Evolutionary conservation across 2,329 filamentous ascomycete species (phyloP), one percentile per base, ranked within the genome.

Genomic region (Trichoderma simmonsii): DNA sequence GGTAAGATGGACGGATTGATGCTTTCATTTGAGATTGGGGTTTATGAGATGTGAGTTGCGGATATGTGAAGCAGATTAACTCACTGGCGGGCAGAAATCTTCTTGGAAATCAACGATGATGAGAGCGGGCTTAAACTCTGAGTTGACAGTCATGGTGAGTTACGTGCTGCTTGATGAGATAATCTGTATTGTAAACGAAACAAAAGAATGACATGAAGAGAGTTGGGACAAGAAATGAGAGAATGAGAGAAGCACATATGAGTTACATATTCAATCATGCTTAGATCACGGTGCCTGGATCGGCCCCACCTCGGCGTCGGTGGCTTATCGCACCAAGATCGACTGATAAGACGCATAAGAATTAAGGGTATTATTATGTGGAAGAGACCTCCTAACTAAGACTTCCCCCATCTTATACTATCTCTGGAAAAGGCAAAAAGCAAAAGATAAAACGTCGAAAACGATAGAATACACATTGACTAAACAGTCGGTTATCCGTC

Each of bases 11-110:
- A 43, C 2, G 24, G 21, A 51, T 28, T 43, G 39, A n/a, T 39
- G 43, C 26, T n/a, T 14, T 30, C 11, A 8, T 5, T 28, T 24
- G 48, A 24, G 48, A 54, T 54, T 11, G 43, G n/a, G 43, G 11
- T 51, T 11, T 18, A 56, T 59, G 48, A 73, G 68, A 34, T 12
- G 14, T 14, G 11, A 59, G 48, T 34, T n/a, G 48, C 3, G 6
- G 26, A 21, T 6, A 21, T 36, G 6, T 43, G 26, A 51, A 18
- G 36, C 7, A 1, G 32, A 5, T 1, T 1, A 12, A 83, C 91
- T 83, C 83, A 96, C 94, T 14, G 95, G 94, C 72, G 93, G 93
- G 81, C 94, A 97, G 81, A 98, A 98, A 84, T 98, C 95, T 81
- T 98, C 92, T 82, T 98, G 96, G 78, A 97, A 87, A 81, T 98